Evolutionary conservation across 768 basidiomycete genomes (phyloP).

Genomic region (Auricularia auricula-judae): DNA sequence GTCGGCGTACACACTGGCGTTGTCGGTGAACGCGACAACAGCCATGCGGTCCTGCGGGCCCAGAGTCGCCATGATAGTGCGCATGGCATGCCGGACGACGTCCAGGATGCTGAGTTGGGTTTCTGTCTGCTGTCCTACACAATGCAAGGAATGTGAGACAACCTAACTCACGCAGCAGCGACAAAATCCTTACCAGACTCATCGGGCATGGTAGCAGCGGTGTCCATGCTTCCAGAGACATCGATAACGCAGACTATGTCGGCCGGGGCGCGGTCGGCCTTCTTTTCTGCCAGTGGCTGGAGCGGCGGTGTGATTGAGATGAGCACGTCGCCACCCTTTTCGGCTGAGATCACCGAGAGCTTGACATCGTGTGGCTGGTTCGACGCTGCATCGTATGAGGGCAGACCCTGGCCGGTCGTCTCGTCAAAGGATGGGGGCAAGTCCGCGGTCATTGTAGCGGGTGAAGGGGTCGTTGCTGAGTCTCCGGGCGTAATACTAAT

Average conservation of each 20-base stretch:
- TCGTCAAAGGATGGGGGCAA: neutral
- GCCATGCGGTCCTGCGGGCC: conserved; percentile 7
- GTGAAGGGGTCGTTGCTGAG: too few relatives aligned
- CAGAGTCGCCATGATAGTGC: conserved; percentile 9
- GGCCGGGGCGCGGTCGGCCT: conserved; percentile 7
- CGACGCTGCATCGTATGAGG: neutral
- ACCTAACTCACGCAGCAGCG: neutral
- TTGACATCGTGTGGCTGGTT: neutral
- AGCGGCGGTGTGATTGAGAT: neutral
- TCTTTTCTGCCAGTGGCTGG: neutral
- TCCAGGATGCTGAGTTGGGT: conserved; percentile 5
- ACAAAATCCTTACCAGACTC: conserved; percentile 1
- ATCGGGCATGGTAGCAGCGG: conserved; percentile 9
- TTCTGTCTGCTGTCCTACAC: neutral
- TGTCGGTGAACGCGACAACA: conserved; percentile 7
- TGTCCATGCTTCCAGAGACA: conserved; percentile 10
- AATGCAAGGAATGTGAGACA: neutral
- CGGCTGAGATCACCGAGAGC: neutral
- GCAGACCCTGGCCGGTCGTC: neutral
- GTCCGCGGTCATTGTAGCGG: too few relatives aligned
- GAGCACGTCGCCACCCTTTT: neutral
- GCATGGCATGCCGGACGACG: conserved; percentile 10
- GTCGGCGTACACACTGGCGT: conserved; percentile 4
- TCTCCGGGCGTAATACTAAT: too few relatives aligned
- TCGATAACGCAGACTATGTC: conserved; percentile 10